Percentiles rank a stretch among this genome's conserved stretches.
phyloP scores from a whole-genome alignment of 495 filamentous ascomycete species.

The Chaetomidium leptoderma region DNA sequence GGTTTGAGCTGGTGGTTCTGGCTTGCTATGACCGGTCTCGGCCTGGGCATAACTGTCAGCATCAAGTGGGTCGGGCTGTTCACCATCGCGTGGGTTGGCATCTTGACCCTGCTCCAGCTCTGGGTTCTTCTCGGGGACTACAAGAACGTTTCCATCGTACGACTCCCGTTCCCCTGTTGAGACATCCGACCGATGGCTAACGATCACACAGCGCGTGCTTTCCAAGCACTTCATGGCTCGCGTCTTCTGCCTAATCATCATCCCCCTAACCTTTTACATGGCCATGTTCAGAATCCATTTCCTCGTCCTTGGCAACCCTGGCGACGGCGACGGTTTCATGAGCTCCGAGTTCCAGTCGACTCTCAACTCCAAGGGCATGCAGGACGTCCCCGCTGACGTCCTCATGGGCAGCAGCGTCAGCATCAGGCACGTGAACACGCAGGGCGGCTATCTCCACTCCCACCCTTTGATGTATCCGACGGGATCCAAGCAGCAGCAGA shows the following conservation, averaged over 20 bases:
- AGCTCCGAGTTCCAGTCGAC: slow-evolving; percentile 98
- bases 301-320: slow-evolving; percentile 84
- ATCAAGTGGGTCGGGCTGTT: slow-evolving; percentile 99
- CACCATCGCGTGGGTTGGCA: slow-evolving; percentile 97
- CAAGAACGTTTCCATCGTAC: slow-evolving; percentile 65
- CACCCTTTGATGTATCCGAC: slow-evolving; percentile 96
- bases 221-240: slow-evolving; percentile 94
- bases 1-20: slow-evolving; percentile 94
- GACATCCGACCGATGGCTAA: slow-evolving; percentile 18
- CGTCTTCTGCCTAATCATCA: slow-evolving; percentile 85
- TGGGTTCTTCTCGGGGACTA: slow-evolving; percentile 91
- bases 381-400: slow-evolving; percentile 88
- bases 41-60: slow-evolving; percentile 85
- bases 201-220: slow-evolving; percentile 59
- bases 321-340: slow-evolving; percentile 98
- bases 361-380: slow-evolving; percentile 92
- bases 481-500: slow-evolving; percentile 96
- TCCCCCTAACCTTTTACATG: slow-evolving; percentile 87
- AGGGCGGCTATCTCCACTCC: slow-evolving; percentile 95
- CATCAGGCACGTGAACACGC: slow-evolving; percentile 91
- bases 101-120: slow-evolving; percentile 82
- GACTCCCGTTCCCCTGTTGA: slow-evolving; percentile 33
- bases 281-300: slow-evolving; percentile 97
- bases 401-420: slow-evolving; percentile 79
- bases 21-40: slow-evolving; percentile 80